phyloP scores from a whole-genome alignment of 495 filamentous ascomycete genomes.

The Staphylotrichum longicolle region DNA sequence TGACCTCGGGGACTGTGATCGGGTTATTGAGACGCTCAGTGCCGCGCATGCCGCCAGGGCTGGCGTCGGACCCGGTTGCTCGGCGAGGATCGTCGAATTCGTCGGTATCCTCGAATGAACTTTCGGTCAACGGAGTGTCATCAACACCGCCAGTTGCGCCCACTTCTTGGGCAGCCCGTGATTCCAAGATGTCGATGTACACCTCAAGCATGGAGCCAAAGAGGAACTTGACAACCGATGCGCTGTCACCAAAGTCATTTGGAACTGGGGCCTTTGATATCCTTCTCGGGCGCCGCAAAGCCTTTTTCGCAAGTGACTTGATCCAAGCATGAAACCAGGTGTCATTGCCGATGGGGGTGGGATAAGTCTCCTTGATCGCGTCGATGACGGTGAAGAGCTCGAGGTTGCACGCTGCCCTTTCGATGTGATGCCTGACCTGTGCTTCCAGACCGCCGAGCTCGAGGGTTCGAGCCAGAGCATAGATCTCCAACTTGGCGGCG shows the following conservation, averaged over 20 bases:
- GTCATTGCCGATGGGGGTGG: slow-evolving; percentile 19
- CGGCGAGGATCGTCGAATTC: neutral
- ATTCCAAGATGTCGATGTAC: slow-evolving; percentile 8
- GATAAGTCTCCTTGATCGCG: slow-evolving; percentile 17
- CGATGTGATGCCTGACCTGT: slow-evolving; percentile 20
- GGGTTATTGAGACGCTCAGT: no score
- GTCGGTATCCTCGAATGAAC: neutral
- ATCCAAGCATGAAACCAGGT: slow-evolving; percentile 21
- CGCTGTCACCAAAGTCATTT: neutral
- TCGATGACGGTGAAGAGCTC: slow-evolving; percentile 27
- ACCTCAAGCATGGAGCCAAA: slow-evolving; percentile 17
- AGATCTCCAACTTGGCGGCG: slow-evolving; percentile 20
- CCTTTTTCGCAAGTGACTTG: slow-evolving; percentile 20
- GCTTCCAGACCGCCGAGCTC: slow-evolving; percentile 22
- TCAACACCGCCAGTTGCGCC: neutral
- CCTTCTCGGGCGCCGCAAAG: slow-evolving; percentile 12
- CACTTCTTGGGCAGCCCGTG: neutral
- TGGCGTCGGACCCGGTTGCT: no score
- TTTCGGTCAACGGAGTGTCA: neutral
- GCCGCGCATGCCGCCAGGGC: no score
- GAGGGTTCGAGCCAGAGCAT: slow-evolving; percentile 15
- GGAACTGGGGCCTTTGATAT: no score
- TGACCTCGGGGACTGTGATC: no score
- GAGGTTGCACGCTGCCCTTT: slow-evolving; percentile 14
- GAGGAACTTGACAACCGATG: slow-evolving; percentile 14